phyloP scores from a whole-genome alignment of 139 green algal genomes.

The Tetradesmus obliquus region DNA sequence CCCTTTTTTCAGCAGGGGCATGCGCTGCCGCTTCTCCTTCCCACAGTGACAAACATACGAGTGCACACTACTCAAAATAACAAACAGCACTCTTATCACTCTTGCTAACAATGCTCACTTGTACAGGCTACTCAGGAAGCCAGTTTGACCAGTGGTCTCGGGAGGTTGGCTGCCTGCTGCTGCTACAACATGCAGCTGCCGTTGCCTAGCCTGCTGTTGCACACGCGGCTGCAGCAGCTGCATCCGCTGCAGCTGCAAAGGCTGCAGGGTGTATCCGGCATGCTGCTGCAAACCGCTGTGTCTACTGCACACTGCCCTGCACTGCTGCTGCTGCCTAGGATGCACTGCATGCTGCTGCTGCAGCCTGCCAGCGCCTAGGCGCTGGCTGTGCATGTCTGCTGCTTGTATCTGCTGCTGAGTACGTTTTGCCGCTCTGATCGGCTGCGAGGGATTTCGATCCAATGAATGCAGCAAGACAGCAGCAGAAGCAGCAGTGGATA shows the following conservation, averaged over 20 bases:
- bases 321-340: not conserved
- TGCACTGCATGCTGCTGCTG: not conserved
- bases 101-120: conserved; percentile 38
- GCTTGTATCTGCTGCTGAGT: not conserved
- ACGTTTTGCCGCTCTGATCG: not conserved
- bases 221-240: not conserved
- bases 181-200: not conserved
- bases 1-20: no score
- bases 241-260: not conserved
- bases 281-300: not conserved
- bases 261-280: not conserved
- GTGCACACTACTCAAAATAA: not conserved
- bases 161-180: conserved; percentile 10
- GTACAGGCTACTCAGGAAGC: conserved; percentile 48
- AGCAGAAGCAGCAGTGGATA: not conserved
- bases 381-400: not conserved
- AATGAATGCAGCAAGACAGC: not conserved
- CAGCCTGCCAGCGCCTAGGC: not conserved
- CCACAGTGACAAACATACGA: not conserved
- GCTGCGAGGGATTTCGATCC: not conserved
- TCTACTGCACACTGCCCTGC: not conserved
- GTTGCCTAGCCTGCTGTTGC: not conserved
- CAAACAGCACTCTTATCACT: not conserved
- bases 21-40: no score
- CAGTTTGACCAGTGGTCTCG: not conserved